Base-by-base conservation (phyloP, 208 protist species). In the Wallacemonas collosoma region DNA sequence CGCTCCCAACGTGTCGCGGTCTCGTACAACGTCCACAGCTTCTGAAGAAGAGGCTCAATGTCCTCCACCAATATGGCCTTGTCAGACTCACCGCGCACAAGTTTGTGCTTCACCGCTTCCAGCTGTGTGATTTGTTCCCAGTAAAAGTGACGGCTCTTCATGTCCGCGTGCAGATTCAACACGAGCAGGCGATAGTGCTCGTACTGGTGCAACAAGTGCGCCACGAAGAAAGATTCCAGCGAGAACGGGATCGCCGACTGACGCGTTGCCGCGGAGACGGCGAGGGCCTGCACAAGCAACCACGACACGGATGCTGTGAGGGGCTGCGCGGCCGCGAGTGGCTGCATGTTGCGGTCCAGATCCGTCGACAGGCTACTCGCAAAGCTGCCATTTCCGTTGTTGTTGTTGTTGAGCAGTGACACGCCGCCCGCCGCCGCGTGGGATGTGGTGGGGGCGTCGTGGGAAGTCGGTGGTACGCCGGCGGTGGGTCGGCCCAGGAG, bases 161-260 rank as follows among this genome's bases (percentile, higher is more conserved):
- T 65, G 50, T 81, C 41, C 11, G 89, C 84, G 26, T 93, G 70
- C 11, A 92, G 81, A 63, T 90, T 92, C 35, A 92, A 71, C 71
- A 82, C 74, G 60, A 94, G 82, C 74, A 94, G 80, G 26, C 85
- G 86, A 61, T 94, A 94, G 56, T 75, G 78, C 68, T 94, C 89
- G 73, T 94, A 94, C 68, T 89, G 83, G 54, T 91, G 81, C 36
- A 94, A 76, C 53, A 94, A 79, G 6, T 78, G 58, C 1, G 89
- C 79, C 11, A 83, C 74, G 40, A 94, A 78, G 70, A 81, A 79
- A 17, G 83, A 77, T 61, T 92, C 86, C 7, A 67, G 75, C 12
- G 71, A 82, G 72, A 92, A 94, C 63, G 69, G 57, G 1, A 94
- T 45, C 45, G 83, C 67, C 2, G 71, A 68, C 62, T 69, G 60